A percentile compares a stretch with the other conserved stretches of the same genome.
phyloP scores from a whole-genome alignment of 345 rosid genomes.

The Salix arbutifolia region DNA sequence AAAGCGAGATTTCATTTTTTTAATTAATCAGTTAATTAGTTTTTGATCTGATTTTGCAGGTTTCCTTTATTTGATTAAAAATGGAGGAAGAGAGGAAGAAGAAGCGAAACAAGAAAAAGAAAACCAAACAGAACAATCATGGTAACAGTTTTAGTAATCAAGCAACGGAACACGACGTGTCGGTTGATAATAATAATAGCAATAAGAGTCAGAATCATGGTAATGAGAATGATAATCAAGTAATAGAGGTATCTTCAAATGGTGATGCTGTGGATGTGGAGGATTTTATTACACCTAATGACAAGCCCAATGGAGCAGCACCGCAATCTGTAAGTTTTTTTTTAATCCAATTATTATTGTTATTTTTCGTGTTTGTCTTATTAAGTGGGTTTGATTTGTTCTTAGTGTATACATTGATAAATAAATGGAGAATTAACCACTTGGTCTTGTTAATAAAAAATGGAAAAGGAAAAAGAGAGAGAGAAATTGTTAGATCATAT shows the following conservation, averaged over 20 bases:
- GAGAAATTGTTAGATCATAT: background rate
- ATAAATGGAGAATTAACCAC: background rate
- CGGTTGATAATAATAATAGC: conserved; percentile 24
- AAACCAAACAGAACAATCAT: conserved; percentile 36
- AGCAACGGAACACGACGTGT: conserved; percentile 26
- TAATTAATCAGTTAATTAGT: background rate
- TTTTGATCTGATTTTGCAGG: background rate
- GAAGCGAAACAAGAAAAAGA: conserved; percentile 62
- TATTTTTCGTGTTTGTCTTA: background rate
- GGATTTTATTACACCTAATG: conserved; percentile 14
- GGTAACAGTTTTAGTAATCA: background rate
- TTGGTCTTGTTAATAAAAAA: background rate
- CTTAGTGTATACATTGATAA: background rate
- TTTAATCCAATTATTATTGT: background rate
- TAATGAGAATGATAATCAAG: background rate
- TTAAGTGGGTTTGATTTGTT: background rate
- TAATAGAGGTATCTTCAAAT: background rate
- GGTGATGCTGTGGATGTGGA: conserved; percentile 1
- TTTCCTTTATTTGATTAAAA: background rate
- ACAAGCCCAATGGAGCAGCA: conserved; percentile 22
- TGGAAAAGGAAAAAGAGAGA: background rate
- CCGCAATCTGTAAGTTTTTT: conserved; percentile 29
- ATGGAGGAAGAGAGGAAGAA: conserved; percentile 72
- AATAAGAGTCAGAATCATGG: conserved; percentile 23
- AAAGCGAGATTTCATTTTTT: too few relatives aligned